Base-by-base conservation (phyloP, 768 basidiomycete genomes). In the Trametes meyenii region DNA sequence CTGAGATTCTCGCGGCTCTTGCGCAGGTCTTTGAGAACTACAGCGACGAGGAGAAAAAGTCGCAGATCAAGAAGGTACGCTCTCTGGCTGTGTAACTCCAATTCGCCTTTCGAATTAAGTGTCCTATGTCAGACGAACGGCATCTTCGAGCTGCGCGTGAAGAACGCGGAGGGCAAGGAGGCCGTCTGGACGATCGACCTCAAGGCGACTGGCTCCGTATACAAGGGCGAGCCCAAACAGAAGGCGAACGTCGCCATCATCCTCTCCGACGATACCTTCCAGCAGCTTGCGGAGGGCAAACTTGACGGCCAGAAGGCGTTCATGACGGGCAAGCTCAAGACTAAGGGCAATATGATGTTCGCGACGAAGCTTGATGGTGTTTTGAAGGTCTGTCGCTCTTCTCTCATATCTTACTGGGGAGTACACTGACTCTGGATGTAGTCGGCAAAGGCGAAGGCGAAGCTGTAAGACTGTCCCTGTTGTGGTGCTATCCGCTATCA, bases 271-370 rank as follows among this genome's bases (percentile, higher is more conserved):
- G 89, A 90, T 19, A 87, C 86, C 11, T 87, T 94, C 70, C 73
- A 79, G 33, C 82, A 87, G 42, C 79, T 98, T 38, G 87, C 91
- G 3, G 71, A 76, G 40, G 90, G 89, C 69, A 90, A 92, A 89
- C 78, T 90, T 46, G 93, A 91, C 68, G 94, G 92, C 19, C 95
- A 97, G 76, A 95, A 94, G 72, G 94, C 94, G 21, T 97, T 95
- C 79, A 93, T 98, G 91, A 92, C 90, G 7, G 95, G 95, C 29
- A 91, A 92, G 71, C 84, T 97, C 51, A 96, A 96, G 84, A 89
- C 91, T 16, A 89, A 84, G 73, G 94, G 93, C 57, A 95, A 94
- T 76, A 86, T 95, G 75, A 94, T 96, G 92, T 83, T 96, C 63
- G 93, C 91, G 1, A 96, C 93, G 24, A 98, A 96, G 75, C 89